Conservation (phyloP, 768 basidiomycete species). For the Boletus pseudopeckii region DNA sequence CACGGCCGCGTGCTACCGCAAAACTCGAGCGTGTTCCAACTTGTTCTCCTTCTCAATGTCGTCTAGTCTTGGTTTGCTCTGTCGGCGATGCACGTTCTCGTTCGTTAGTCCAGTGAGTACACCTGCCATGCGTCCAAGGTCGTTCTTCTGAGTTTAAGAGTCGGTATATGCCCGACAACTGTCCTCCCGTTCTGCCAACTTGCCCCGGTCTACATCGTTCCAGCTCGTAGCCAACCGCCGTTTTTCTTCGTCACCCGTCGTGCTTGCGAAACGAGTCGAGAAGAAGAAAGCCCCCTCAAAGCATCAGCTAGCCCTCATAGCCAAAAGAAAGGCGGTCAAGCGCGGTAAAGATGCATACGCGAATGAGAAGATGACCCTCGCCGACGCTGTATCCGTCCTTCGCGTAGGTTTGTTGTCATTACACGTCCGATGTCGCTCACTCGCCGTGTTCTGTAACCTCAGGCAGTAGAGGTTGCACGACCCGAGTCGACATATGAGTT, state of each 20-base stretch:
- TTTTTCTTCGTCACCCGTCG: slow-evolving; percentile 50
- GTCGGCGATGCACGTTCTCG: slow-evolving; percentile 24
- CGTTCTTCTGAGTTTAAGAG: neutral
- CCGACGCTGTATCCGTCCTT: slow-evolving; percentile 65
- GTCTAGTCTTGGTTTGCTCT: slow-evolving; percentile 20
- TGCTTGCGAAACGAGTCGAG: slow-evolving; percentile 45
- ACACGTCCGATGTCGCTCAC: slow-evolving; percentile 2
- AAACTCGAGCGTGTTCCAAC: neutral
- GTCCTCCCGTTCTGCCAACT: slow-evolving; percentile 30
- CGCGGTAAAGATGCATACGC: slow-evolving; percentile 55
- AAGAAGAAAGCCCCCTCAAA: slow-evolving; percentile 65
- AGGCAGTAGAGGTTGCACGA: slow-evolving; percentile 83
- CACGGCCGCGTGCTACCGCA: slow-evolving; percentile 17
- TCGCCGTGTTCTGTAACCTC: neutral
- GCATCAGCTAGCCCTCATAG: slow-evolving; percentile 65
- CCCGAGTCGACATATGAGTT: slow-evolving; percentile 79
- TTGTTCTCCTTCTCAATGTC: slow-evolving; percentile 13
- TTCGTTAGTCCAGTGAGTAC: slow-evolving; percentile 17
- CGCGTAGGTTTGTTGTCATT: slow-evolving; percentile 46
- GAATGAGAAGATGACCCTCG: slow-evolving; percentile 61
- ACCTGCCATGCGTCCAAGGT: neutral
- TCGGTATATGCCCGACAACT: slow-evolving; percentile 30
- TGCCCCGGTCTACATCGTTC: neutral
- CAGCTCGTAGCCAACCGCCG: slow-evolving; percentile 12
- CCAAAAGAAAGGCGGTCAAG: slow-evolving; percentile 54